phyloP scores from a whole-genome alignment of 2,329 filamentous ascomycete genomes.

The Blastomyces parvus region DNA sequence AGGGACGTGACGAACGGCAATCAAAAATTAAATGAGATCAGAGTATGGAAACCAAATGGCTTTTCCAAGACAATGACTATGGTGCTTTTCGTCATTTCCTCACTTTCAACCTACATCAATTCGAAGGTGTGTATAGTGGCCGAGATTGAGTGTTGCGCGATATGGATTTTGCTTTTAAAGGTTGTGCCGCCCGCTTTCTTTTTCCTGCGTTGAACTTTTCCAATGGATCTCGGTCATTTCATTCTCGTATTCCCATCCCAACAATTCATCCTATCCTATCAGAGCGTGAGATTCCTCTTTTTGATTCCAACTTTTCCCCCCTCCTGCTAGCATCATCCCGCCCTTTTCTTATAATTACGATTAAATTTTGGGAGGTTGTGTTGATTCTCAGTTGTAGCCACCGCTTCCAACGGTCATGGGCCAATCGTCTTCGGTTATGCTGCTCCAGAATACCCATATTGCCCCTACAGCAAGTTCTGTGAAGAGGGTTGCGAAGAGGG shows the following conservation, averaged over 20 bases:
- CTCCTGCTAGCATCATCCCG: not conserved
- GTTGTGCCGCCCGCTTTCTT: not conserved
- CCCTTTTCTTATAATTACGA: not conserved
- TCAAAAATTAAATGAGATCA: not conserved
- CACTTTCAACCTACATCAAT: not conserved
- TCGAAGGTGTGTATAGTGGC: not conserved
- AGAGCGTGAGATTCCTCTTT: not conserved
- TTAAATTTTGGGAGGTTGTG: not conserved
- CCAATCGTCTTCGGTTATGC: slow-evolving; percentile 99
- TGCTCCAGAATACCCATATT: slow-evolving; percentile 96
- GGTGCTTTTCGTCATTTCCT: not conserved
- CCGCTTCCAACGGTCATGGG: slow-evolving; percentile 44
- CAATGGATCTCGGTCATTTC: not conserved
- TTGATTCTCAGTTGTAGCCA: slow-evolving; percentile 23
- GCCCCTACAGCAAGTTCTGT: slow-evolving; percentile 72
- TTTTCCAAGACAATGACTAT: not conserved
- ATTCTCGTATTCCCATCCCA: not conserved
- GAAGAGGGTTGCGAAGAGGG: slow-evolving; percentile 87
- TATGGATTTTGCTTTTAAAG: not conserved
- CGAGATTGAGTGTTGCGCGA: not conserved
- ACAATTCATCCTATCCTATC: not conserved
- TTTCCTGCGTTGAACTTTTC: not conserved
- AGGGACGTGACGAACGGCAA: too few species aligned
- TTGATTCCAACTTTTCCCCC: not conserved
- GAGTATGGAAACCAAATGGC: not conserved